A percentile compares a stretch with the other conserved stretches of the same genome.
Conservation (phyloP, 306 rosid genomes). For the Cucumis cinereus region DNA sequence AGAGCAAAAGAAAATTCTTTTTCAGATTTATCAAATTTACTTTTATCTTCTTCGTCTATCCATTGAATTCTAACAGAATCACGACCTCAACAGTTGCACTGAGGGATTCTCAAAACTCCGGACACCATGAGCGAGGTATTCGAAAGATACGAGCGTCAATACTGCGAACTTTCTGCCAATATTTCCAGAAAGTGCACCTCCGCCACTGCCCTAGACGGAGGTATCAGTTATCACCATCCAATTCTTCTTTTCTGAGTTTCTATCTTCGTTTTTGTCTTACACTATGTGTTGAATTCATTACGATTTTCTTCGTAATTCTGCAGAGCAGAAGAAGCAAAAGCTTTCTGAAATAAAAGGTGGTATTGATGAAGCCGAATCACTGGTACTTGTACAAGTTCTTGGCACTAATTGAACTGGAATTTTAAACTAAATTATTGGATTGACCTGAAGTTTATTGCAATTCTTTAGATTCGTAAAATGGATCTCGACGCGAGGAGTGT, state of each 20-base stretch:
- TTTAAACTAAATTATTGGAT: background rate
- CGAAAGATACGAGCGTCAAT: constrained; percentile 79
- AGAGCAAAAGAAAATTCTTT: background rate
- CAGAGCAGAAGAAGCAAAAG: constrained; percentile 92
- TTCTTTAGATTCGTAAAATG: constrained; percentile 68
- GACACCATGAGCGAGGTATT: constrained; percentile 66
- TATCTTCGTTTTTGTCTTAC: background rate
- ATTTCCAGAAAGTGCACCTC: constrained; percentile 58
- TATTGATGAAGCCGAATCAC: constrained; percentile 79
- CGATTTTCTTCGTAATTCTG: constrained; percentile 8
- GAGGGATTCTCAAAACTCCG: constrained; percentile 8
- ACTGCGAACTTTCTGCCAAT: constrained; percentile 77
- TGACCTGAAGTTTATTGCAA: constrained; percentile 11
- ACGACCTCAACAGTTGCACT: constrained; percentile 9
- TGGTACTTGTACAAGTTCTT: constrained; percentile 31
- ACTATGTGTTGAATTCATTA: background rate
- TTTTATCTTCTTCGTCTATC: background rate
- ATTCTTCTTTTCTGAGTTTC: background rate
- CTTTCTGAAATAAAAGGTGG: constrained; percentile 69
- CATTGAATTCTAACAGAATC: background rate
- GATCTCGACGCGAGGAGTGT: constrained; percentile 91
- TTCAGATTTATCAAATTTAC: background rate
- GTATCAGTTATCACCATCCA: constrained; percentile 33
- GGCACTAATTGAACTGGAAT: constrained; percentile 9
- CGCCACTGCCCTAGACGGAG: constrained; percentile 61